Evolutionary conservation across 768 basidiomycete species (phyloP), one percentile per base, ranked within the genome.

Genomic region (Phlegmacium glaucopus): DNA sequence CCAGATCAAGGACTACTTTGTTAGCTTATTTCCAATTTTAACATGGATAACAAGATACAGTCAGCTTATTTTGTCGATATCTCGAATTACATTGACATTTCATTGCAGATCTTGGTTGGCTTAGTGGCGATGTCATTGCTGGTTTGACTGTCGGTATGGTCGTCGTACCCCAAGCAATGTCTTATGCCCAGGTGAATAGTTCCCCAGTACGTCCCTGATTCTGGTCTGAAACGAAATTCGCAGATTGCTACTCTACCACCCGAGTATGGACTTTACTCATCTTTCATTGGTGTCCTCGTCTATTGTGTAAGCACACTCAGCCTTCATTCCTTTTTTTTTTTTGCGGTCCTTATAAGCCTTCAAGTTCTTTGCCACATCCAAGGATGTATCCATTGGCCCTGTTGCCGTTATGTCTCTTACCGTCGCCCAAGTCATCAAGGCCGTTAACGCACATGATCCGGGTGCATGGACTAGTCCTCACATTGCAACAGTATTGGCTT

Each of bases 351-450:
- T 39, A 45, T 49, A 47, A 26, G 34, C 18, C 27, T 17, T 28
- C 7, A 53, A 91, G 87, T 80, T 96, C 70, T 97, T 98, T 61
- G 95, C 94, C 17, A 98, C 96, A 0, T 91, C 91, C 25, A 97
- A 97, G 67, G 96, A 99, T 73, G 90, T 99, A 35, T 94, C 93
- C n/a, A 98, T 99, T 56, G 96, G 96, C 42, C 96, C 96, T 2
- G 95, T 98, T 56, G 95, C 96, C 7, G 95, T 99, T 62, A 96
- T 99, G 94, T 94, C 92, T 2, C 77, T 96, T 42, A 87, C 89
- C 15, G 81, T 84, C 13, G 78, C 90, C 7, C 82, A 90, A 62
- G 83, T 97, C 53, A 89, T 97, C 61, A 70, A 75, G 11, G 65
- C 77, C 29, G 80, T 96, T 44, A 59, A 85, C 37, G 57, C 70